Evolutionary conservation across 2,329 filamentous ascomycete genomes (phyloP).

Genomic region (Fusarium duplospermum): DNA sequence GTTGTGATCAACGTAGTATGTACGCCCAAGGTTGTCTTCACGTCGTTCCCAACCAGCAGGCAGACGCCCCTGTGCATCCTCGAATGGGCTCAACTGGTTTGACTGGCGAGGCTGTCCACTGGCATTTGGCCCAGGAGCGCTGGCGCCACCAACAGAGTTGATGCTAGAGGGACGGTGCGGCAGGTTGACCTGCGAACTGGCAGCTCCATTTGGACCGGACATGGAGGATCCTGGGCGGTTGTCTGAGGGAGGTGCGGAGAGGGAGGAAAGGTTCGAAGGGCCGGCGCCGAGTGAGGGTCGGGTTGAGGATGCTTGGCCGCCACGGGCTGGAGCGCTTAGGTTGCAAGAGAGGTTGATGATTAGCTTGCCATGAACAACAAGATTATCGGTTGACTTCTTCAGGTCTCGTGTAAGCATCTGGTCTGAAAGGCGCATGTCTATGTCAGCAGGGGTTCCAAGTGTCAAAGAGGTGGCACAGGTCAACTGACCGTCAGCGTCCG

Average conservation of each 20-base stretch:
- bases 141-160: constrained; percentile 50
- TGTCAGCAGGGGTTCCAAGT: constrained; percentile 45
- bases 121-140: constrained; percentile 47
- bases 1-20: constrained; percentile 99
- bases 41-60: constrained; percentile 96
- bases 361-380: constrained; percentile 96
- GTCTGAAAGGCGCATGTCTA: constrained; percentile 63
- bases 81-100: constrained; percentile 83
- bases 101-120: constrained; percentile 47
- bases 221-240: constrained; percentile 66
- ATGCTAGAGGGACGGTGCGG: constrained; percentile 62
- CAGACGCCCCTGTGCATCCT: constrained; percentile 92
- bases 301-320: constrained; percentile 56
- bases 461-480: constrained; percentile 12
- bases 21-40: constrained; percentile 93
- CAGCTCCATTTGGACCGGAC: constrained; percentile 60
- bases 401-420: constrained; percentile 98
- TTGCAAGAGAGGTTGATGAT: constrained; percentile 98
- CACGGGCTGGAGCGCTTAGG: constrained; percentile 75
- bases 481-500: constrained; percentile 87
- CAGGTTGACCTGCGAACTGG: constrained; percentile 55
- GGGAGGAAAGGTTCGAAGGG: constrained; percentile 57
- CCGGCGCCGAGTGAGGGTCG: constrained; percentile 59
- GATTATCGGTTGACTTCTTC: constrained; percentile 97
- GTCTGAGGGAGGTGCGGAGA: constrained; percentile 57